phyloP scores from a whole-genome alignment of 1,139 yeast genomes.

The Hemisphaericaspora xylanilytica region DNA sequence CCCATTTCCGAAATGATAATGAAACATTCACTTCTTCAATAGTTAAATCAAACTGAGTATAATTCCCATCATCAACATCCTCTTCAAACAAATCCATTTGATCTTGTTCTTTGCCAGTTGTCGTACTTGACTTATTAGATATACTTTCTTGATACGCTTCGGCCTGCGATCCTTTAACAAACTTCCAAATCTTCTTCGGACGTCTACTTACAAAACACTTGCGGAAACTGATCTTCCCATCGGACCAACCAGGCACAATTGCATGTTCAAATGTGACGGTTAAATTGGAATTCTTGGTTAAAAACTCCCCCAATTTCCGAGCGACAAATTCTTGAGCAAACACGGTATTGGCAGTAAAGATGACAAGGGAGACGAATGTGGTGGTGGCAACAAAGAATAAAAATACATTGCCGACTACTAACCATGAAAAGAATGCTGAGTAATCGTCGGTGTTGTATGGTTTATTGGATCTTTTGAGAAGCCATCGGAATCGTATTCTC shows the following conservation, averaged over 20 bases:
- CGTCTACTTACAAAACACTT: constrained; percentile 86
- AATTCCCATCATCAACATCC: constrained; percentile 94
- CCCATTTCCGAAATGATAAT: constrained; percentile 79
- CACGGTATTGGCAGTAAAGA: constrained; percentile 80
- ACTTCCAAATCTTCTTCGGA: constrained; percentile 55
- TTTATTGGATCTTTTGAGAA: constrained; percentile 48
- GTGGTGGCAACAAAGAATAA: constrained; percentile 84
- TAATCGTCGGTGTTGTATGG: constrained; percentile 89
- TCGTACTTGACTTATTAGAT: no score
- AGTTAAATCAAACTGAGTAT: constrained; percentile 90
- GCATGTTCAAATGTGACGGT: constrained; percentile 91
- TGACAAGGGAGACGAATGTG: constrained; percentile 74
- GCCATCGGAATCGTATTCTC: constrained; percentile 65
- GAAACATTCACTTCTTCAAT: constrained; percentile 84
- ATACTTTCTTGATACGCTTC: constrained; percentile 54
- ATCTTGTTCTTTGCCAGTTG: constrained; percentile 12
- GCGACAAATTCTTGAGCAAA: constrained; percentile 91
- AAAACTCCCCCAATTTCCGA: constrained; percentile 70
- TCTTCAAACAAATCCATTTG: constrained; percentile 44
- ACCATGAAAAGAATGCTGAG: constrained; percentile 87
- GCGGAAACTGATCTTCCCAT: constrained; percentile 78
- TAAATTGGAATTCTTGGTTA: constrained; percentile 82
- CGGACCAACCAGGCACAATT: constrained; percentile 91
- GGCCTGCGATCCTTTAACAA: constrained; percentile 73
- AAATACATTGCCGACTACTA: constrained; percentile 79